These are phyloP conservation scores for Cutaneotrichosporon sp. DNA, from an alignment of 1,284 basidiomycete genomes.

Conservation along the genomic window DNA sequence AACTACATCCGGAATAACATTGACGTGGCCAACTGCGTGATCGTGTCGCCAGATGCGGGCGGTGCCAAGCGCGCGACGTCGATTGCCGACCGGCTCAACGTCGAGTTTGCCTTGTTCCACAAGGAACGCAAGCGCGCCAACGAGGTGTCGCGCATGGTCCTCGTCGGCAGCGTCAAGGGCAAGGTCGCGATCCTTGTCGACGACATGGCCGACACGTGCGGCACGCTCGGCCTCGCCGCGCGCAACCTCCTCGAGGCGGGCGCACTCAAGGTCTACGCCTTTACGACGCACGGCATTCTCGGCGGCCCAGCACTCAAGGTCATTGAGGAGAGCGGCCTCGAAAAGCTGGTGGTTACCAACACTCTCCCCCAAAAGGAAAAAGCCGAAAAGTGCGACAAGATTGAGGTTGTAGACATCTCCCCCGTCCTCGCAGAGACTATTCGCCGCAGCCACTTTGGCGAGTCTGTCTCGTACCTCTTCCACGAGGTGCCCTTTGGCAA, in stretches of 20 bases:
- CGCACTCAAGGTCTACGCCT: conserved; percentile 76
- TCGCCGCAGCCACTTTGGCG: conserved; percentile 59
- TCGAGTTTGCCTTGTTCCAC: conserved; percentile 99
- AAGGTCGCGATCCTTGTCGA: conserved; percentile 98
- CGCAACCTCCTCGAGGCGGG: conserved; percentile 85
- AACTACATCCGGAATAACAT: conserved; percentile 92
- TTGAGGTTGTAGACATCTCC: conserved; percentile 94
- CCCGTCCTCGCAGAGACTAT: conserved; percentile 96
- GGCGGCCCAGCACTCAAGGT: conserved; percentile 75
- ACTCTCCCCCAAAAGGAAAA: conserved; percentile 88
- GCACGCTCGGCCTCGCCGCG: conserved; percentile 90
- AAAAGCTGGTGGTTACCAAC: conserved; percentile 97
- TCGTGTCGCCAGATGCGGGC: conserved; percentile 97
- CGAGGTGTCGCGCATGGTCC: conserved; percentile 97
- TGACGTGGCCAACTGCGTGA: conserved; percentile 79
- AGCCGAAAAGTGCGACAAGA: conserved; percentile 68
- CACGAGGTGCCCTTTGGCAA: conserved; percentile 48
- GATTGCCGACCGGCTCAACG: conserved; percentile 91
- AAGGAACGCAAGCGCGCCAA: conserved; percentile 99
- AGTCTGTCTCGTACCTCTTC: conserved; percentile 49
- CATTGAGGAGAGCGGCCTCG: conserved; percentile 69
- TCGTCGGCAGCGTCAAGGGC: conserved; percentile 88
- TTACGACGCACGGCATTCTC: conserved; percentile 97
- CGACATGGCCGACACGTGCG: conserved; percentile 99
- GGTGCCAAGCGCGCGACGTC: conserved; percentile 98